phyloP scores from a whole-genome alignment of 2,329 filamentous ascomycete species.

The Torrubiella hemipterigena region DNA sequence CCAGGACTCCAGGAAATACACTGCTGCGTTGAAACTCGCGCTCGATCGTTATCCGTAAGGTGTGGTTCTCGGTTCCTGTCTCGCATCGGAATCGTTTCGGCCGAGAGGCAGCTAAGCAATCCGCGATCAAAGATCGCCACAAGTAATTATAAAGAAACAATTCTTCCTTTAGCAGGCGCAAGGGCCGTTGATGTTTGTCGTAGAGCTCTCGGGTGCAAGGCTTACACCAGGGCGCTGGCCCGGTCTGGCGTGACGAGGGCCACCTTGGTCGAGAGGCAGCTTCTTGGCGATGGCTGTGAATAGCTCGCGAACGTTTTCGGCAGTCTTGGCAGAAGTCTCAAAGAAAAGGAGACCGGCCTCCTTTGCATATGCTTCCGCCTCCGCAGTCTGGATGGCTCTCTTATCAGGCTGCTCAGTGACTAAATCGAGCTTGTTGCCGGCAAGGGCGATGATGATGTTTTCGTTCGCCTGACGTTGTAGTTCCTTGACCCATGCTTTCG shows the following conservation, averaged over 20 bases:
- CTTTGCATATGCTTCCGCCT: slow-evolving; percentile 88
- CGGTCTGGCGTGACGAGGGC: slow-evolving; percentile 71
- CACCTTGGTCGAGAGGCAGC: slow-evolving; percentile 87
- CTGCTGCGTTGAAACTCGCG: too few species aligned
- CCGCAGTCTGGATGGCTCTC: slow-evolving; percentile 76
- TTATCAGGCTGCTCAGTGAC: slow-evolving; percentile 93
- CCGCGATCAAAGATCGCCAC: too few species aligned
- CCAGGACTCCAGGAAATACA: slow-evolving; percentile 29
- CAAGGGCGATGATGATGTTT: slow-evolving; percentile 97
- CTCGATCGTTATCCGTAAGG: not conserved
- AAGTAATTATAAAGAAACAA: too few species aligned
- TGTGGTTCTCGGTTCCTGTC: too few species aligned
- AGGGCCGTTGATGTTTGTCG: slow-evolving; percentile 42
- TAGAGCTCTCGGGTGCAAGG: slow-evolving; percentile 42
- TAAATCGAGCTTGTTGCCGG: slow-evolving; percentile 94
- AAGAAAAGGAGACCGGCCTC: slow-evolving; percentile 95
- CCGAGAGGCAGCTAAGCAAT: too few species aligned
- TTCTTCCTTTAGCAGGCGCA: slow-evolving; percentile 41
- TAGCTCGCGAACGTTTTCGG: slow-evolving; percentile 88
- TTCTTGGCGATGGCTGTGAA: slow-evolving; percentile 98
- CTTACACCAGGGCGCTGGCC: slow-evolving; percentile 49
- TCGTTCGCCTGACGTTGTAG: slow-evolving; percentile 97
- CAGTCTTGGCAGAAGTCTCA: slow-evolving; percentile 95
- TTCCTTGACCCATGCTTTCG: slow-evolving; percentile 98
- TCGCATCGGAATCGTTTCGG: too few species aligned